A percentile compares a stretch with the other conserved stretches of the same genome.
Conservation (phyloP, 148 eudicot genomes). For the Chenopodium suecicum region DNA sequence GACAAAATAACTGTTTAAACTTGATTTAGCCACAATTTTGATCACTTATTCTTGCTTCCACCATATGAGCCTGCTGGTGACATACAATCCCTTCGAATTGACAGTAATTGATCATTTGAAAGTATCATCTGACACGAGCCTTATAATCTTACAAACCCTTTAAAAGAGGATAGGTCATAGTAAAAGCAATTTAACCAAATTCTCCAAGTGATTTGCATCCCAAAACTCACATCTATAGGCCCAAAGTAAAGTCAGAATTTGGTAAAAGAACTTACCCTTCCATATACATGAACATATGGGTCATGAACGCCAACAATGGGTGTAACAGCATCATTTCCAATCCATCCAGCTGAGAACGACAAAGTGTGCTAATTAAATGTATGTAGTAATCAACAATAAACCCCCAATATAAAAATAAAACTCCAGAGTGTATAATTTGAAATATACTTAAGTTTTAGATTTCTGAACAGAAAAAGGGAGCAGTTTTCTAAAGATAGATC, state of each 20-base stretch:
- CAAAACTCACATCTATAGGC: not conserved
- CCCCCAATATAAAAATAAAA: not conserved
- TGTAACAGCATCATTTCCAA: slow-evolving; percentile 82
- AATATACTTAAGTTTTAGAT: not conserved
- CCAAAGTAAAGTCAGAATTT: not conserved
- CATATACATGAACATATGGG: slow-evolving; percentile 73
- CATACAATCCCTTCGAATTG: not conserved
- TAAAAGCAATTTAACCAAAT: not conserved
- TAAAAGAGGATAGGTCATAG: not conserved
- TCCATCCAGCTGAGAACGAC: slow-evolving; percentile 84
- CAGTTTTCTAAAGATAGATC: slow-evolving; percentile 1
- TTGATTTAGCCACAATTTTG: not conserved
- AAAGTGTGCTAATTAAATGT: slow-evolving; percentile 1
- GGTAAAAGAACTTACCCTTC: slow-evolving; percentile 57
- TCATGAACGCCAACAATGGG: slow-evolving; percentile 91
- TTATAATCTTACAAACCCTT: not conserved
- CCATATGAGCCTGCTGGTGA: not conserved
- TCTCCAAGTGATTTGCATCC: not conserved
- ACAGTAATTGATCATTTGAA: not conserved
- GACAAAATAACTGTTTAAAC: not conserved
- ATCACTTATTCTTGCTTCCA: not conserved
- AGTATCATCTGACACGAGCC: not conserved
- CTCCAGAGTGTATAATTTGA: not conserved
- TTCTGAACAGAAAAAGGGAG: not conserved
- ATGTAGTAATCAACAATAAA: not conserved